Base-by-base conservation (phyloP, 208 protist genomes). In the Trichomonas tenax region DNA sequence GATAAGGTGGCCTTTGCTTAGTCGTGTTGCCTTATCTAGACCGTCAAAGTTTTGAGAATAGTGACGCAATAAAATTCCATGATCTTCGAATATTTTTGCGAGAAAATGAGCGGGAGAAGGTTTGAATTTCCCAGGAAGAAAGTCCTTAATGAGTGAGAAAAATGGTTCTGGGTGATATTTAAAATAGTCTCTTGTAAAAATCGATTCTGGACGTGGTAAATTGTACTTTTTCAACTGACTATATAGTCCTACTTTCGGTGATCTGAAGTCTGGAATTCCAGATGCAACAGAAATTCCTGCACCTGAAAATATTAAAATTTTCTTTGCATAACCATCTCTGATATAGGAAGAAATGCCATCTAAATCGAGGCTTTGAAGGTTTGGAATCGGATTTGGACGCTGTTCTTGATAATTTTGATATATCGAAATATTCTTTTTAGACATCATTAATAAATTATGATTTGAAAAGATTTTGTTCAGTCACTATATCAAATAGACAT, bases 251-350 rank as follows among this genome's bases (percentile, higher is more conserved):
- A 38, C 51, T 34, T 51, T 26, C 0, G 86, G 86, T 10, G 51
- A 82, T 36, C 93, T 23, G 38, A 96, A 96, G 36, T 96, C 93
- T 23, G 93, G 93, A 34, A 96, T 96, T 41, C 93, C 93, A 51
- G 93, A 49, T 63, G 93, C 93, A 8, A 31, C 21, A 34, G 93
- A 96, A 41, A 45, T 82, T 9, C 93, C 93, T 11, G 93, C 93
- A 4, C 93, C 93, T 31, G 41, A 34, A 10, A 96, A 34, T 17
- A 96, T 26, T 0, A 96, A n/a, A 2, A 96, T 81, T 82, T 96
- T 96, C 46, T 96, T 96, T 26, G 49, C 31, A 40, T 96, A 9
- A 17, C 46, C 49, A 15, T 63, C 41, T 82, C 45, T 96, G 26
- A 96, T 93, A 36, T 51, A 93, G 6, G 11, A 40, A 31, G 44